A percentile compares a stretch with the other conserved stretches of the same genome.
Evolutionary conservation across 305 asterid genomes (phyloP).

Genomic region (Solanum chacoense): DNA sequence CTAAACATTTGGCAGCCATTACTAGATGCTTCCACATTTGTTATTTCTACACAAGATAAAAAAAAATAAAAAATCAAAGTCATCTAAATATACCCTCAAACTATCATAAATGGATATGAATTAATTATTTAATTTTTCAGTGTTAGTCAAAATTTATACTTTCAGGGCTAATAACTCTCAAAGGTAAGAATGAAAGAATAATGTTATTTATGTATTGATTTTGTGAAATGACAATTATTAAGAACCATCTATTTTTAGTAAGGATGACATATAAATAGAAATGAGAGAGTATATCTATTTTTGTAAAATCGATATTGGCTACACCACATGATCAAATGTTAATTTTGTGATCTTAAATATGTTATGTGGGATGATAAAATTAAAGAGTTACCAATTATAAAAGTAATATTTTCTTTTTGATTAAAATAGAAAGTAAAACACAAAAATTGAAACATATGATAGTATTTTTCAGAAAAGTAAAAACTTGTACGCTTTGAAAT

Average conservation of each 20-base stretch:
- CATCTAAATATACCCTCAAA: not conserved
- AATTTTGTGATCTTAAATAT: not conserved
- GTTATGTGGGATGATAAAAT: not conserved
- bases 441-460: not conserved
- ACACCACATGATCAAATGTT: not conserved
- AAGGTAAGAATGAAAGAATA: not conserved
- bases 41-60: not conserved
- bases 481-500: not conserved
- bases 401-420: not conserved
- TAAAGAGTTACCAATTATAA: not conserved
- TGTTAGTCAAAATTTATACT: not conserved
- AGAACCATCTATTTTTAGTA: not conserved
- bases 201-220: too few species aligned
- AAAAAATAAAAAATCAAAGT: not conserved
- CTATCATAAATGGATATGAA: too few species aligned
- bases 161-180: not conserved
- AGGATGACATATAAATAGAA: not conserved
- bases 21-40: not conserved
- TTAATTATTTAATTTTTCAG: too few species aligned
- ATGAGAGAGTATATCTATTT: not conserved
- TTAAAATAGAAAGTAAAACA: not conserved
- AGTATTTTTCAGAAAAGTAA: not conserved
- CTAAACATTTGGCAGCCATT: not conserved
- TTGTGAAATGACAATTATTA: not conserved
- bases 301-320: not conserved